Conservation (phyloP, 768 basidiomycete genomes). For the Xerocomus potaroensis region DNA sequence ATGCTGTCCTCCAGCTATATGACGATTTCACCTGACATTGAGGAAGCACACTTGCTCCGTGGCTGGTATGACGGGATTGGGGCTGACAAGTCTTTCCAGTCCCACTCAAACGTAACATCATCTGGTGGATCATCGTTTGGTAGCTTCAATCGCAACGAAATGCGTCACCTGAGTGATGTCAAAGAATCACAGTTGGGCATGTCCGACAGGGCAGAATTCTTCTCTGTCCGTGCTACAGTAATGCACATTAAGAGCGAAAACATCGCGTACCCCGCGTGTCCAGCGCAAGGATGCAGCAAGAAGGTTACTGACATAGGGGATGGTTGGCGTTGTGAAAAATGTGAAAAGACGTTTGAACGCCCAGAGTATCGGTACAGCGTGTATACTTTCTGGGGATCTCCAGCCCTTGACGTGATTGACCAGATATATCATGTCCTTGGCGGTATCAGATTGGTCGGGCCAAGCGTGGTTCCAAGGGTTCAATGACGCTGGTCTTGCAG, state of each 20-base stretch:
- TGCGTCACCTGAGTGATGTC: constrained; percentile 71
- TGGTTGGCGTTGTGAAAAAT: constrained; percentile 94
- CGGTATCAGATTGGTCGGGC: constrained; percentile 84
- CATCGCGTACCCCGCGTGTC: constrained; percentile 87
- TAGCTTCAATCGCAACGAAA: constrained; percentile 65
- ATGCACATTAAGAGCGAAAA: constrained; percentile 84
- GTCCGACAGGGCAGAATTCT: constrained; percentile 75
- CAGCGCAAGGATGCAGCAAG: constrained; percentile 76
- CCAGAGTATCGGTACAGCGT: constrained; percentile 76
- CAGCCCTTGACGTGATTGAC: constrained; percentile 1
- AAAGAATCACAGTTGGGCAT: constrained; percentile 73
- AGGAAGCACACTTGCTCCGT: constrained; percentile 77
- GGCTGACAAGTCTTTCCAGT: constrained; percentile 57
- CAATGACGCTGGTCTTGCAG: constrained; percentile 78
- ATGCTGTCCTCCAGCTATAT: constrained; percentile 79
- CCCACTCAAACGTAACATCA: constrained; percentile 50
- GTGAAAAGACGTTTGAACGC: constrained; percentile 53
- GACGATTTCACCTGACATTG: constrained; percentile 86
- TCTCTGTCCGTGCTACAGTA: constrained; percentile 76
- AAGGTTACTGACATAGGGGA: constrained; percentile 71
- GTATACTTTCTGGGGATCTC: neutral
- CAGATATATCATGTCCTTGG: constrained; percentile 80
- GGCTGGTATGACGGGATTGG: constrained; percentile 91
- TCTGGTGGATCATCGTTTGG: constrained; percentile 36
- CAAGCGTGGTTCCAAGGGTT: constrained; percentile 94